Evolutionary conservation across 352 stramenopile genomes (phyloP).

Genomic region (Pythium pyrilobum): DNA sequence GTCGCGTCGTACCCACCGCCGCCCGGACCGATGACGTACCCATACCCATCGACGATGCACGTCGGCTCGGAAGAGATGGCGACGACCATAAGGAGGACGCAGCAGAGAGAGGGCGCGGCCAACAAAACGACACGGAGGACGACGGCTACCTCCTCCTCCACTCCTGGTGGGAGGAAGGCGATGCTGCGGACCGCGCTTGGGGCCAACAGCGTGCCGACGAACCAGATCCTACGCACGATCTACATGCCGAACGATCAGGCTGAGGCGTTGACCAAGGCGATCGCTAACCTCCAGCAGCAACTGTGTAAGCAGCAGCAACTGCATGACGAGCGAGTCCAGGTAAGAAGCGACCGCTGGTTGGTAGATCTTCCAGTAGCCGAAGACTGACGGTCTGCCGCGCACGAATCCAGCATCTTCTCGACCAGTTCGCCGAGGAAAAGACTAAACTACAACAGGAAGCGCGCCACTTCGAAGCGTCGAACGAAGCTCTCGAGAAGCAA

Average conservation of each 20-base stretch:
- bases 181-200: not conserved
- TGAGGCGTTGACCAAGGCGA: slow-evolving; percentile 36
- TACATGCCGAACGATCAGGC: slow-evolving; percentile 76
- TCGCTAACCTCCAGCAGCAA: slow-evolving; percentile 58
- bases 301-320: slow-evolving; percentile 50
- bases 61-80: slow-evolving; percentile 54
- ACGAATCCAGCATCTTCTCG: slow-evolving; percentile 40
- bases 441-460: slow-evolving; percentile 37
- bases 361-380: no score
- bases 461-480: slow-evolving; percentile 31
- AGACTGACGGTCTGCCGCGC: no score
- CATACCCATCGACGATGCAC: slow-evolving; percentile 72
- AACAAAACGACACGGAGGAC: not conserved
- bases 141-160: not conserved
- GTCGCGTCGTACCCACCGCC: slow-evolving; percentile 38
- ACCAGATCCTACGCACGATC: slow-evolving; percentile 56
- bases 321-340: slow-evolving; percentile 52
- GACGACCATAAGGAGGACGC: not conserved
- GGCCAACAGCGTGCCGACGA: not conserved
- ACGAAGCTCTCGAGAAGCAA: slow-evolving; percentile 35
- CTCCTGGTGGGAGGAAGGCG: not conserved
- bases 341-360: slow-evolving; percentile 14
- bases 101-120: not conserved
- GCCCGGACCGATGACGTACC: slow-evolving; percentile 31
- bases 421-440: slow-evolving; percentile 54